These are phyloP conservation scores for Fusarium gaditjirri DNA, from an alignment of 2,329 filamentous ascomycete genomes.

Conservation along the genomic window DNA sequence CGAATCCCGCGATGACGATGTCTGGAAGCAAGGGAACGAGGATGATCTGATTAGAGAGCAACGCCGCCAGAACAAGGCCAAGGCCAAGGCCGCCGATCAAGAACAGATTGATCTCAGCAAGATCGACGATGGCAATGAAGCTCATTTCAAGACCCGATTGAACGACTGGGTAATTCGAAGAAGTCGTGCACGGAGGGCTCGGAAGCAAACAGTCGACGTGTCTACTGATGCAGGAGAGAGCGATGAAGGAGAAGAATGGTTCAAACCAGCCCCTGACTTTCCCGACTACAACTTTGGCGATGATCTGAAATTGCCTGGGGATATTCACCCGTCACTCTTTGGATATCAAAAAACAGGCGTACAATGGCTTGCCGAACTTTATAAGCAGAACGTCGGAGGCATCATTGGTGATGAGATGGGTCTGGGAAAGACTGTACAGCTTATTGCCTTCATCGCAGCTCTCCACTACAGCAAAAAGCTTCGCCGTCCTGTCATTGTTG, in stretches of 20 bases:
- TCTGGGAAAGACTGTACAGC: slow-evolving; percentile 86
- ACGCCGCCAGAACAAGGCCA: slow-evolving; percentile 57
- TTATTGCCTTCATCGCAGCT: slow-evolving; percentile 84
- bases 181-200: slow-evolving; percentile 54
- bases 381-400: slow-evolving; percentile 88
- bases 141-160: slow-evolving; percentile 79
- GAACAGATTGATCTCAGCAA: slow-evolving; percentile 61
- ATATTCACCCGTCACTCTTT: slow-evolving; percentile 92
- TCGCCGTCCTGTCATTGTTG: slow-evolving; percentile 85
- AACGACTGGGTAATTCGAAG: slow-evolving; percentile 75
- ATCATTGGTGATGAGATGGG: slow-evolving; percentile 99
- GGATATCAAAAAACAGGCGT: slow-evolving; percentile 98
- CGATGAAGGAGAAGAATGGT: slow-evolving; percentile 73
- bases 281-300: slow-evolving; percentile 80
- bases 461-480: slow-evolving; percentile 92
- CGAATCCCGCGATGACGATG: slow-evolving; percentile 49
- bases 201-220: slow-evolving; percentile 51
- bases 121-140: slow-evolving; percentile 91
- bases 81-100: slow-evolving; percentile 49
- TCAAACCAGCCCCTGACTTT: slow-evolving; percentile 85
- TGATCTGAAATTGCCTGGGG: slow-evolving; percentile 84
- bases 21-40: slow-evolving; percentile 54
- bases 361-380: slow-evolving; percentile 94
- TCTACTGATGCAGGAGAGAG: slow-evolving; percentile 54
- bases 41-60: slow-evolving; percentile 53